Evolutionary conservation across 768 basidiomycete species (phyloP), one percentile per base, ranked within the genome.

Genomic region (Ramaria sp.): DNA sequence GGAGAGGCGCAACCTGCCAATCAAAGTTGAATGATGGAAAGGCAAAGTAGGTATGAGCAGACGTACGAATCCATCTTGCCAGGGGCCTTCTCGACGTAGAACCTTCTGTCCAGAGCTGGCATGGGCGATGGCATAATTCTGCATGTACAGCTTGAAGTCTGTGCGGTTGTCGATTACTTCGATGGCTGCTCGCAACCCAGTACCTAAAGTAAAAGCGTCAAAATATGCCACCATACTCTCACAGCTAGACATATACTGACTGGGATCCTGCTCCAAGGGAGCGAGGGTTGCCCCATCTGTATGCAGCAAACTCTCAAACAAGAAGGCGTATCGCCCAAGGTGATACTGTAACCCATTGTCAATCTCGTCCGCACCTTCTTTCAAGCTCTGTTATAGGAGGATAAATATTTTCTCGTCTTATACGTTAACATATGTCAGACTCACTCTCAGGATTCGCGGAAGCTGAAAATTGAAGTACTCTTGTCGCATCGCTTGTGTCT

Each of bases 281-380:
- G 89, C 79, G 22, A 99, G 70, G 1, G 87, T 87, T 1, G 83
- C 78, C 1, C 92, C 96, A 57, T 99, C 96, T 60, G 81, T 86
- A 18, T 98, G 73, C 2, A 96, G 77, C 24, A 88, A 85, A 61
- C 84, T 88, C 68, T 99, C 96, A 62, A 88, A 94, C 22, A 98
- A 71, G 70, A 91, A 98, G 1, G 92, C 88, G 66, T 96, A 98
- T 68, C 94, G 78, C 0, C 91, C 86, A 45, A 98, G 73, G 67
- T 98, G 95, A 67, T 97, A 99, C 68, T 98, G 95, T 3, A 90
- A 93, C n/a, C 94, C 96, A 42, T 96, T 74, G 66, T 99, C 96
- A 52, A 97, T 82, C 68, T 99, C 96, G 62, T 97, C 95, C 24
- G 88, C 80, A 62, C 90, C 90, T 66, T 97, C 93, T 66, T 98